phyloP scores from a whole-genome alignment of 2,329 filamentous ascomycete species.

The Boeremia lycopersici region DNA sequence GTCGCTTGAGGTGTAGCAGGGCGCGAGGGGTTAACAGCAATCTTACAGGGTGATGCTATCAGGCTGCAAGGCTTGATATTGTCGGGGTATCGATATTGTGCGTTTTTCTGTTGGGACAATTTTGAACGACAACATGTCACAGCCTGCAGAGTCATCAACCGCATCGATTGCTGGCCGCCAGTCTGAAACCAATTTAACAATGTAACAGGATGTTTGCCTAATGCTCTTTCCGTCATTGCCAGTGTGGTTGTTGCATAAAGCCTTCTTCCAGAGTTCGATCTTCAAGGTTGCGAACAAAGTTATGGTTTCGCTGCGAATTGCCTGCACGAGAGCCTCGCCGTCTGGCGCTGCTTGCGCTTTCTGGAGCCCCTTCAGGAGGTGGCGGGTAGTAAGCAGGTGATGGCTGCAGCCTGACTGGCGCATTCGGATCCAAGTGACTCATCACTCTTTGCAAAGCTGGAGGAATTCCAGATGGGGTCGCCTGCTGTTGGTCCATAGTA shows the following conservation, averaged over 20 bases:
- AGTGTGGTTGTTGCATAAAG: slow-evolving; percentile 76
- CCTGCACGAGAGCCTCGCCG: slow-evolving; percentile 77
- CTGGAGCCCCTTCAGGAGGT: slow-evolving; percentile 78
- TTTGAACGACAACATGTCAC: slow-evolving; percentile 19
- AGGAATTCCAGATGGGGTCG: slow-evolving; percentile 88
- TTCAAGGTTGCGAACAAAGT: slow-evolving; percentile 94
- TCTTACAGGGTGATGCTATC: not conserved
- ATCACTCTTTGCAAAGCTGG: slow-evolving; percentile 92
- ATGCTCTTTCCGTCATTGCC: slow-evolving; percentile 57
- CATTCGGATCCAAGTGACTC: slow-evolving; percentile 91
- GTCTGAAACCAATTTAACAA: slow-evolving; percentile 5
- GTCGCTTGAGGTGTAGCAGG: not conserved
- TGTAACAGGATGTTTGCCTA: not conserved
- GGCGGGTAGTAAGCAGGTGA: slow-evolving; percentile 98
- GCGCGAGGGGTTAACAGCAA: not conserved
- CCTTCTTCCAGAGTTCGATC: slow-evolving; percentile 93
- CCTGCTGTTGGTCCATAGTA: slow-evolving; percentile 94
- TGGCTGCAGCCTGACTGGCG: slow-evolving; percentile 90
- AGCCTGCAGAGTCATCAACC: not conserved
- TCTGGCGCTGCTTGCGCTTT: slow-evolving; percentile 68
- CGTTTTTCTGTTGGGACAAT: not conserved
- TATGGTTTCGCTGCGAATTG: slow-evolving; percentile 67
- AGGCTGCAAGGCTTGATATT: not conserved
- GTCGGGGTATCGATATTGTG: not conserved
- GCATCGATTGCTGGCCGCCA: not conserved